phyloP scores from a whole-genome alignment of 306 rosid species.

The Oxytropis ochrocephala region DNA sequence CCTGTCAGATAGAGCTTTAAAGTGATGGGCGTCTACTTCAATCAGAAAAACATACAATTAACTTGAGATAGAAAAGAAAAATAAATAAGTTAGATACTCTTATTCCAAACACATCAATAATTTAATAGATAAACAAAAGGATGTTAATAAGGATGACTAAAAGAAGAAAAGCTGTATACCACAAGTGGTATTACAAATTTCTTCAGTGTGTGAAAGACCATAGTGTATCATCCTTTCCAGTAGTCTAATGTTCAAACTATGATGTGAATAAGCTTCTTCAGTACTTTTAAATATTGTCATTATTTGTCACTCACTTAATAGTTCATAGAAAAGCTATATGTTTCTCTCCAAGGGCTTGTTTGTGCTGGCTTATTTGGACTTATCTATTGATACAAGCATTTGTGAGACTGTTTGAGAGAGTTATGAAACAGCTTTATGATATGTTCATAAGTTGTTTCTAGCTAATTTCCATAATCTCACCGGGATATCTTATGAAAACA shows the following conservation, averaged over 20 bases:
- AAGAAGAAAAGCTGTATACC: neutral
- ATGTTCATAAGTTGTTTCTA: no score
- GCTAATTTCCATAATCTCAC: no score
- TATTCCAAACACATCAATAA: neutral
- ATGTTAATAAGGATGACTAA: neutral
- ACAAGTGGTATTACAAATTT: neutral
- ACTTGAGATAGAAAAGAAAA: neutral
- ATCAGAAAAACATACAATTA: constrained; percentile 18
- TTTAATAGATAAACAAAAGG: constrained; percentile 7
- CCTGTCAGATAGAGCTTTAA: constrained; percentile 80
- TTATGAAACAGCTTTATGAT: no score
- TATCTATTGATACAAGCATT: no score
- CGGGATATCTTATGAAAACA: no score
- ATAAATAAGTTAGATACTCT: neutral
- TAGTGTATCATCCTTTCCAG: neutral
- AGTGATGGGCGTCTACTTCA: constrained; percentile 66
- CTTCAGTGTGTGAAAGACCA: neutral
- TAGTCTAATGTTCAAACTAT: neutral
- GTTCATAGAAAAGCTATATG: neutral
- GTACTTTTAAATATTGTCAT: neutral
- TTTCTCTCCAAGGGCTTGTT: neutral
- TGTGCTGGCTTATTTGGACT: no score
- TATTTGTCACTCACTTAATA: neutral
- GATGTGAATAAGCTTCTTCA: neutral
- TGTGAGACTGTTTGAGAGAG: no score